Base-by-base conservation (phyloP, 73 alveolate species). In the Paramecium sonneborni region DNA sequence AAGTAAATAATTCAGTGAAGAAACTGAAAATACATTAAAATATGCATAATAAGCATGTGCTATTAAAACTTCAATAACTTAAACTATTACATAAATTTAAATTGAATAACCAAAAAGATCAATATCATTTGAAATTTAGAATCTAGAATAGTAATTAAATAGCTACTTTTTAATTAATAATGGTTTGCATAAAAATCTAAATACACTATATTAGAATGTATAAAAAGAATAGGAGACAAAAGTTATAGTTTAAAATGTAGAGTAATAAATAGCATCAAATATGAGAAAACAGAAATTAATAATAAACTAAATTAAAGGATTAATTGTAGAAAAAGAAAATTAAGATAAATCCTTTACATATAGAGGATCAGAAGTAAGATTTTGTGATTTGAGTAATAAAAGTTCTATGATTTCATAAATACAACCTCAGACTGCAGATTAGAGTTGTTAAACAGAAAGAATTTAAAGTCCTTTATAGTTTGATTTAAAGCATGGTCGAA, bases 1-100 rank as follows among this genome's bases (percentile, higher is more conserved):
- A 4, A 84, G 86, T 18, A 92, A 68, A 34, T 43, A 70, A 34
- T 43, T 52, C 12, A 57, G 52, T 37, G 95, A 92, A n/a, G 95
- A 92, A 92, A 92, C 95, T 14, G 85, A 69, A 39, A 92, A 92
- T 30, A 92, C 95, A 20, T 85, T 92, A 21, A 92, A 82, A 28
- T 92, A 92, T 92, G 95, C 95, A 10, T 6, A 35, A 38, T 35
- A 72, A 72, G 86, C 86, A 0, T 72, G 86, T 37, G 38, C 32
- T 1, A 35, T 72, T 2, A 72, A 72, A 35, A 28, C 86, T 3
- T 18, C 9, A 15, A 14, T 72, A 72, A 72, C 58, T 72, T 72
- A 72, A 35, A 38, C 86, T 12, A 28, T 35, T 37, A 72, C 84
- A 1, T 18, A 26, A 26, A 15, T 62, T 0, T 26, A 30, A n/a